Percentiles rank a stretch among this genome's conserved stretches.
Evolutionary conservation across 1,284 basidiomycete genomes (phyloP).

Genomic region (Apiotrichum domesticum): DNA sequence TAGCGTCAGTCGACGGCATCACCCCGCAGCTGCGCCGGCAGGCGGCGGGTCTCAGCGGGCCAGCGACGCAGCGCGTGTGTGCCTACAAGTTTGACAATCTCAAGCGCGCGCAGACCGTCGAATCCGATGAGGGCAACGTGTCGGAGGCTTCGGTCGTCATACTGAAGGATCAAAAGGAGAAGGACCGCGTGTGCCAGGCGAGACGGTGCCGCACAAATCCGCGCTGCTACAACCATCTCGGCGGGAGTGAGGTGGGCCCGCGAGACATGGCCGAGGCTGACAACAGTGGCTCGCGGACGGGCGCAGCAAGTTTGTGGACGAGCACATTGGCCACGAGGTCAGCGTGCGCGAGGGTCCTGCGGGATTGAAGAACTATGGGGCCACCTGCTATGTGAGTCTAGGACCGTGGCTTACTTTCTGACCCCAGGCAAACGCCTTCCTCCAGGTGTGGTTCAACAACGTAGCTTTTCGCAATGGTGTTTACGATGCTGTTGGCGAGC

Average conservation of each 20-base stretch:
- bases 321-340: slow-evolving; percentile 53
- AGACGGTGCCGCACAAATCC: slow-evolving; percentile 67
- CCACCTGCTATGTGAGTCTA: slow-evolving; percentile 68
- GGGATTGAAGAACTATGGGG: slow-evolving; percentile 85
- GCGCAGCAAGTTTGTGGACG: slow-evolving; percentile 56
- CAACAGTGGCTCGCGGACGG: slow-evolving; percentile 52
- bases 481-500: slow-evolving; percentile 35
- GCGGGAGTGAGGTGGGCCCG: slow-evolving; percentile 56
- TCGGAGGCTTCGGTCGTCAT: not conserved
- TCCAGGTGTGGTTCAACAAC: slow-evolving; percentile 72
- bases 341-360: slow-evolving; percentile 61
- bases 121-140: not conserved
- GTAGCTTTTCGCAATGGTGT: slow-evolving; percentile 59
- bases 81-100: not conserved
- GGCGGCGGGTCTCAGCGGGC: slow-evolving; percentile 60
- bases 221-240: slow-evolving; percentile 76
- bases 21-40: slow-evolving; percentile 58
- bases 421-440: slow-evolving; percentile 65
- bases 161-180: not conserved
- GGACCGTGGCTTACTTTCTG: not conserved
- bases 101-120: not conserved
- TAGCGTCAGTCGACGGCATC: slow-evolving; percentile 55
- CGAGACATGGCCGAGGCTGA: slow-evolving; percentile 49
- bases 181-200: slow-evolving; percentile 52
- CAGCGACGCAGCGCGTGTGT: not conserved